These are phyloP conservation scores for Solanum medicagineum DNA, from an alignment of 257 asterid genomes.

Conservation along the genomic window DNA sequence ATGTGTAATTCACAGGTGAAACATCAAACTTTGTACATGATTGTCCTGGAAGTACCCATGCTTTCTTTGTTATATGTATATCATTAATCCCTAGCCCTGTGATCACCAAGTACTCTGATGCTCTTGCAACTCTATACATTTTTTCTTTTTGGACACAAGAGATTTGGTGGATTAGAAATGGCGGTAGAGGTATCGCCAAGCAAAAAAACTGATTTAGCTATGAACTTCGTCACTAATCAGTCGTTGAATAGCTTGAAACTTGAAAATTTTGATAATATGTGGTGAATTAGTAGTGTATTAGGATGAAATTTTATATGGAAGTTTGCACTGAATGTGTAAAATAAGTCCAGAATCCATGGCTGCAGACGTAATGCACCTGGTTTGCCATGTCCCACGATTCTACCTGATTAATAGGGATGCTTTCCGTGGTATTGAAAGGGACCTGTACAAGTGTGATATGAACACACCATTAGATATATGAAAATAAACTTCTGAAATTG, in stretches of 20 bases:
- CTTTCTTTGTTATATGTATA: conserved; percentile 35
- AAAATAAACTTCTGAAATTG: neutral
- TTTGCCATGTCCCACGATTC: too few species aligned
- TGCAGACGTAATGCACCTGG: too few species aligned
- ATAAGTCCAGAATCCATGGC: too few species aligned
- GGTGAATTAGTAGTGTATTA: neutral
- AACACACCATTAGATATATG: neutral
- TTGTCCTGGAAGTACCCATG: conserved; percentile 59
- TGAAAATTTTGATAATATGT: neutral
- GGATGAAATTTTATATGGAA: neutral
- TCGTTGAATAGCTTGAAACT: neutral
- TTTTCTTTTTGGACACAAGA: neutral
- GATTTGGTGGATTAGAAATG: neutral
- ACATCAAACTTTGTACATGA: conserved; percentile 26
- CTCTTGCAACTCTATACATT: conserved; percentile 43
- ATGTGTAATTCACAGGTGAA: conserved; percentile 61
- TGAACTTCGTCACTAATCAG: neutral
- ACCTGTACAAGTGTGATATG: too few species aligned
- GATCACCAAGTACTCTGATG: conserved; percentile 63
- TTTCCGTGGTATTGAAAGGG: too few species aligned
- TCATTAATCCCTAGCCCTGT: conserved; percentile 42
- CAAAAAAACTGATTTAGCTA: neutral
- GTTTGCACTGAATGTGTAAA: neutral
- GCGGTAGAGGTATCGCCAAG: neutral
- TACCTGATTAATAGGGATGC: too few species aligned